Percentiles rank a stretch among this genome's conserved stretches.
Conservation (phyloP, 176 grass and related monocot species). For the Carex cristatella region DNA sequence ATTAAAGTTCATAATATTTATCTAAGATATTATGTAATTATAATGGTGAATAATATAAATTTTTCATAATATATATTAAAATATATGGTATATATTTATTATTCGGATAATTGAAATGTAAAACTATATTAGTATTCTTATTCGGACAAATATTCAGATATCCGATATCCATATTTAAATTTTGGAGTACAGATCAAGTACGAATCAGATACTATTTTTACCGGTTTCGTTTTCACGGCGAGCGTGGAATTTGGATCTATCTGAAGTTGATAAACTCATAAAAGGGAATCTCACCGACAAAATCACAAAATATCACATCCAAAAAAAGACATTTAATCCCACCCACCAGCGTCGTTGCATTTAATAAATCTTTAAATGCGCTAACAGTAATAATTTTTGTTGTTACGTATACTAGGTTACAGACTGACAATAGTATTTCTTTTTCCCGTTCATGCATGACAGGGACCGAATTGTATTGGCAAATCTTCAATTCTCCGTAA, state of each 20-base stretch:
- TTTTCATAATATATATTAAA: no score
- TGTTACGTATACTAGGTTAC: background rate
- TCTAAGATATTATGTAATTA: no score
- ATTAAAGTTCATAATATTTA: no score
- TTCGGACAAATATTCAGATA: no score
- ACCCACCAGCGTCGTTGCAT: background rate
- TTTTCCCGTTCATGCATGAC: background rate
- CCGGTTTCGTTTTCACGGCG: no score
- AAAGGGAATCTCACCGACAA: slow-evolving; percentile 11
- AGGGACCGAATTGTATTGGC: background rate
- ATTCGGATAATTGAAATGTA: no score
- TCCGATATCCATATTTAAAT: no score
- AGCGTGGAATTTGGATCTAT: background rate
- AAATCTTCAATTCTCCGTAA: background rate
- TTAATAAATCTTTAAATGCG: background rate
- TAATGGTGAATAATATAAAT: no score
- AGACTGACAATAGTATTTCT: background rate
- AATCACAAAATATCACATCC: background rate
- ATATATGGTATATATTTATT: no score
- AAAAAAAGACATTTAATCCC: background rate
- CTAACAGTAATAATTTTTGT: background rate
- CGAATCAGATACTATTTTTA: no score
- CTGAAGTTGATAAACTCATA: background rate
- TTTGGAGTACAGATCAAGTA: no score
- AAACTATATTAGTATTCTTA: no score